A percentile compares a stretch with the other conserved stretches of the same genome.
phyloP scores from a whole-genome alignment of 352 stramenopile species.

The Phytophthora pinifolia region DNA sequence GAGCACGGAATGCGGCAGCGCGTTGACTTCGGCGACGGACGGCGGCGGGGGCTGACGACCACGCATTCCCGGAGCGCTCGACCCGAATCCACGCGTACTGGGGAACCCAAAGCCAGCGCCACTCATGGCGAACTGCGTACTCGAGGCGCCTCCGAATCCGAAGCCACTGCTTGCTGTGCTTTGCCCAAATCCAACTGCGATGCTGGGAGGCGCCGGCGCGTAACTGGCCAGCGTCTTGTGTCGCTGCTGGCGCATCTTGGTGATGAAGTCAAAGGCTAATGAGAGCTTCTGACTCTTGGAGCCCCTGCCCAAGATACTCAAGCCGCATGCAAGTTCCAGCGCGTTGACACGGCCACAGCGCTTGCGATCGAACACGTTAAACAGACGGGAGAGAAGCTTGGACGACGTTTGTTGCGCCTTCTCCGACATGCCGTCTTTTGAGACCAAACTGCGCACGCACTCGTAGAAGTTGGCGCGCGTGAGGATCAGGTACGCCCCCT shows the following conservation, averaged over 20 bases:
- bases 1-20: slow-evolving; percentile 75
- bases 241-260: slow-evolving; percentile 78
- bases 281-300: slow-evolving; percentile 88
- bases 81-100: slow-evolving; percentile 50
- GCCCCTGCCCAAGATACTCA: slow-evolving; percentile 84
- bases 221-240: slow-evolving; percentile 74
- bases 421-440: slow-evolving; percentile 75
- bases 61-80: slow-evolving; percentile 26
- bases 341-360: slow-evolving; percentile 79
- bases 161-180: slow-evolving; percentile 34
- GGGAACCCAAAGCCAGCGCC: slow-evolving; percentile 51
- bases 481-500: slow-evolving; percentile 80
- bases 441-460: slow-evolving; percentile 82
- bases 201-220: slow-evolving; percentile 37
- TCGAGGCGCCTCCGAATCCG: slow-evolving; percentile 41
- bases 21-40: slow-evolving; percentile 49
- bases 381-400: slow-evolving; percentile 79
- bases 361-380: slow-evolving; percentile 88
- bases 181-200: slow-evolving; percentile 23
- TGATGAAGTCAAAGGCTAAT: slow-evolving; percentile 87
- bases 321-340: slow-evolving; percentile 80
- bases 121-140: slow-evolving; percentile 48
- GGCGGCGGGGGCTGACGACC: slow-evolving; percentile 31
- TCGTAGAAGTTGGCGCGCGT: slow-evolving; percentile 85
- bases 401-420: slow-evolving; percentile 87